phyloP scores from a whole-genome alignment of 164 flowering plant species.

The Akebia trifoliata region DNA sequence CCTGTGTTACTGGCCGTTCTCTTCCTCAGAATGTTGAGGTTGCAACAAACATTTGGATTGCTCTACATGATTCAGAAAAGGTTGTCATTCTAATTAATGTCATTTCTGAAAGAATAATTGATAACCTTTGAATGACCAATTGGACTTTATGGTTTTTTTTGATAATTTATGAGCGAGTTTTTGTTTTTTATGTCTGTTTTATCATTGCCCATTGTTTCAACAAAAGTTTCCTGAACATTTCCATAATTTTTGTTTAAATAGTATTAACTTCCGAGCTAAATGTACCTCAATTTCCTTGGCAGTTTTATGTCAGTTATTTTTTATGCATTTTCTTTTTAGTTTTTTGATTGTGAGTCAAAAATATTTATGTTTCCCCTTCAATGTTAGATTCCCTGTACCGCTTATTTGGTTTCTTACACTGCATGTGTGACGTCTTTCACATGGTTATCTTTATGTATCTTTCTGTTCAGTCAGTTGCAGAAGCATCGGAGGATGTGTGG shows the following conservation, averaged over 20 bases:
- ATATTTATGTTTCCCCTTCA: not conserved
- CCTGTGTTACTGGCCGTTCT: constrained; percentile 70
- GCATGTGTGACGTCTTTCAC: not conserved
- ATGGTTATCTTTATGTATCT: not conserved
- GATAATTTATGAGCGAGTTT: not conserved
- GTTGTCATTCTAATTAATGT: constrained; percentile 26
- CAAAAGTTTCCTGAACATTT: no score
- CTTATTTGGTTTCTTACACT: not conserved
- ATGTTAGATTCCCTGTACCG: not conserved
- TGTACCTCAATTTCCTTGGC: no score
- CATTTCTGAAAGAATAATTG: not conserved
- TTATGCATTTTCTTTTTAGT: not conserved
- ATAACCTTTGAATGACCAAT: not conserved
- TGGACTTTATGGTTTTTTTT: not conserved
- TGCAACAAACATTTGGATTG: constrained; percentile 95
- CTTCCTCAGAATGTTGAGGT: constrained; percentile 69
- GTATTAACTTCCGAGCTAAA: no score
- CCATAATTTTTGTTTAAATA: no score
- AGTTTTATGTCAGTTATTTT: no score
- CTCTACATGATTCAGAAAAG: constrained; percentile 94
- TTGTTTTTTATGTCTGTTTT: no score
- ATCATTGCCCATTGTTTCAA: no score
- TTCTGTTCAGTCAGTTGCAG: constrained; percentile 75
- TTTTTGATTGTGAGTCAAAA: not conserved
- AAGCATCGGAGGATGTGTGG: constrained; percentile 91